Base-by-base conservation (phyloP, 2,329 filamentous ascomycete genomes). In the Cytospora chrysosperma region DNA sequence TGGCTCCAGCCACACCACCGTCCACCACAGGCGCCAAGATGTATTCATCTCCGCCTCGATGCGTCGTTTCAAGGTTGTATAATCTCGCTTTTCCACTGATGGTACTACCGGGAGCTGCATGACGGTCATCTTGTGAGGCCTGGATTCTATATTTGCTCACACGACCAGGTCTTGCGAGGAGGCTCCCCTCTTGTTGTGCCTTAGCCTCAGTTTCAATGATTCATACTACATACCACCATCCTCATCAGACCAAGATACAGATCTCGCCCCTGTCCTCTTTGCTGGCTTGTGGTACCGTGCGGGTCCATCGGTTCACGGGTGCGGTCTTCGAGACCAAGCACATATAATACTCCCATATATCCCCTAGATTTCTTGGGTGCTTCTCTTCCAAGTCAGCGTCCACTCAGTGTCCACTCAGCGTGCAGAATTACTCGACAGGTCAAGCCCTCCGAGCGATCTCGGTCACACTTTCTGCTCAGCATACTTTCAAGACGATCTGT, bases 71-170 rank as follows among this genome's bases (percentile, higher is more conserved):
- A 13, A 47, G 43, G 43, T 30, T 50, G 55, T 61, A 61, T 61
- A 65, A 64, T 64, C 34, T 61, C 61, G 26, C 52, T 30, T 55
- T 61, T 30, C 51, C 37, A 32, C 34, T 28, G 37, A 56, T 51
- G 57, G 61, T 57, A 58, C 57, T 54, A 63, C 57, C 61, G 54
- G 30, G 40, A 56, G 52, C 61, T 66, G 64, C 64, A 64, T 61
- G 57, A 59, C 49, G 61, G 40, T 51, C 26, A 37, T 56, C 64
- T 56, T 62, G 64, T 66, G 64, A 64, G 61, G 49, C 40, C 19
- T 10, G 50, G 54, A 55, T n/a, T 6, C 28, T 49, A 53, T 47
- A 56, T 49, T 26, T 32, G 64, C 37, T 64, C 64, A 66, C 64
- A 61, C 53, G 64, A 66, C 61, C 58, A 61, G 47, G 37, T 37